phyloP scores from a whole-genome alignment of 257 asterid genomes.

The Cynanchum wilfordii region DNA sequence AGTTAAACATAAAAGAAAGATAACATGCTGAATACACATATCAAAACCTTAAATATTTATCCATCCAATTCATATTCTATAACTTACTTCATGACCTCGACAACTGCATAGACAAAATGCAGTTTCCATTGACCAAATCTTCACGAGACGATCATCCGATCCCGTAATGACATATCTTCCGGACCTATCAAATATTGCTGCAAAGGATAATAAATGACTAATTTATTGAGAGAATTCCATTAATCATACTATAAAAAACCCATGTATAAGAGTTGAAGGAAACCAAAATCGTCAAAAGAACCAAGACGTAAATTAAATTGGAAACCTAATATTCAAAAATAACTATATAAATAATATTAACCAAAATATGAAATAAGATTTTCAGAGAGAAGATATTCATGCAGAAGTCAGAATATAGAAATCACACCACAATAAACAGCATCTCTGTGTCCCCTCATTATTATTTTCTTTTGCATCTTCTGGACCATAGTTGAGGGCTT shows the following conservation, averaged over 20 bases:
- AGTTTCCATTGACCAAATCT: slow-evolving; percentile 99
- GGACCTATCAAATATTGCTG: slow-evolving; percentile 93
- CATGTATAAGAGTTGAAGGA: not conserved
- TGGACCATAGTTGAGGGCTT: slow-evolving; percentile 96
- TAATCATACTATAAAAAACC: not conserved
- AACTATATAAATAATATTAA: not conserved
- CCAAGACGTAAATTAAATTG: not conserved
- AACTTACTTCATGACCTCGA: slow-evolving; percentile 96
- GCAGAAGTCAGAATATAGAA: slow-evolving; percentile 13
- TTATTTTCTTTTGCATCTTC: slow-evolving; percentile 87
- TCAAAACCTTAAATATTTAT: not conserved
- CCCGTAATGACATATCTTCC: slow-evolving; percentile 98
- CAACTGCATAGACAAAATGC: slow-evolving; percentile 95
- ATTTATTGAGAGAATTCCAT: not conserved
- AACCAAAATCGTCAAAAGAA: slow-evolving; percentile 6
- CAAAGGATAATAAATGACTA: slow-evolving; percentile 22
- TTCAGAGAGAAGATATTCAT: slow-evolving; percentile 3
- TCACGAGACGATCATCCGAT: slow-evolving; percentile 96
- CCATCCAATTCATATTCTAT: slow-evolving; percentile 2
- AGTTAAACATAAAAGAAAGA: slow-evolving; percentile 9
- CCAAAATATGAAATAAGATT: not conserved
- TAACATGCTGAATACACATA: not conserved
- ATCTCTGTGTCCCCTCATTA: slow-evolving; percentile 85
- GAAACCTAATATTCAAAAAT: not conserved
- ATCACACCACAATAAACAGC: slow-evolving; percentile 95